Evolutionary conservation across 345 rosid species (phyloP).

Genomic region (Turnera subulata): DNA sequence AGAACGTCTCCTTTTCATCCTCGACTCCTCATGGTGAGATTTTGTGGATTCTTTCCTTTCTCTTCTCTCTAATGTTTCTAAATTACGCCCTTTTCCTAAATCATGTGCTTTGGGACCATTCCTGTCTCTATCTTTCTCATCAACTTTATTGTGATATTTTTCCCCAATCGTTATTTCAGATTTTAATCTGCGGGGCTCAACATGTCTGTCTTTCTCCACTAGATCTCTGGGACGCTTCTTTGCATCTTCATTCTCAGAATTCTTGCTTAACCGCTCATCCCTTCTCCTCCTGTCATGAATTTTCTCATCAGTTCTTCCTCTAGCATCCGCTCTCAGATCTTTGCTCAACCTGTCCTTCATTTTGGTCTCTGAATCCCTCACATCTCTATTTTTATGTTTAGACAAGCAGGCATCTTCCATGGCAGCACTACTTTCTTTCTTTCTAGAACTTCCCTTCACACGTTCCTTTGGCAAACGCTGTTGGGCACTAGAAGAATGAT

Average conservation of each 20-base stretch:
- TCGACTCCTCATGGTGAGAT: conserved; percentile 43
- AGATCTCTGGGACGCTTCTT: conserved; percentile 49
- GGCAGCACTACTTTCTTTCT: conserved; percentile 23
- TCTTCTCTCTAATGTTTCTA: conserved; percentile 44
- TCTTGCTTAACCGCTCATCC: conserved; percentile 25
- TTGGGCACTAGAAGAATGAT: conserved; percentile 24
- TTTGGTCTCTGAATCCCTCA: conserved; percentile 30
- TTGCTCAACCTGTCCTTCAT: conserved; percentile 37
- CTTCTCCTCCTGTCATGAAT: conserved; percentile 30
- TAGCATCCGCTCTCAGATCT: conserved; percentile 28
- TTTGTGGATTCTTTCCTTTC: conserved; percentile 48
- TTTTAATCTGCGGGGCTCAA: conserved; percentile 33
- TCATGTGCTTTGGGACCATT: conserved; percentile 41
- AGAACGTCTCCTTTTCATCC: conserved; percentile 60
- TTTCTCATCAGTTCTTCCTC: conserved; percentile 31
- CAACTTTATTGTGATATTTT: conserved; percentile 43
- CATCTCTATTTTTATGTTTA: conserved; percentile 20
- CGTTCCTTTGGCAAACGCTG: conserved; percentile 27
- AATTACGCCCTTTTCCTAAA: conserved; percentile 34
- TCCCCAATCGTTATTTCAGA: conserved; percentile 44
- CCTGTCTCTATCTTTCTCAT: conserved; percentile 38
- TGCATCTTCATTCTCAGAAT: conserved; percentile 33
- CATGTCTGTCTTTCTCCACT: conserved; percentile 34
- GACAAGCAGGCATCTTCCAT: conserved; percentile 10
- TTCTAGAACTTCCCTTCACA: conserved; percentile 30